Conservation (phyloP, 163 green algal genomes). For the Coccomyxa subellipsoidea region DNA sequence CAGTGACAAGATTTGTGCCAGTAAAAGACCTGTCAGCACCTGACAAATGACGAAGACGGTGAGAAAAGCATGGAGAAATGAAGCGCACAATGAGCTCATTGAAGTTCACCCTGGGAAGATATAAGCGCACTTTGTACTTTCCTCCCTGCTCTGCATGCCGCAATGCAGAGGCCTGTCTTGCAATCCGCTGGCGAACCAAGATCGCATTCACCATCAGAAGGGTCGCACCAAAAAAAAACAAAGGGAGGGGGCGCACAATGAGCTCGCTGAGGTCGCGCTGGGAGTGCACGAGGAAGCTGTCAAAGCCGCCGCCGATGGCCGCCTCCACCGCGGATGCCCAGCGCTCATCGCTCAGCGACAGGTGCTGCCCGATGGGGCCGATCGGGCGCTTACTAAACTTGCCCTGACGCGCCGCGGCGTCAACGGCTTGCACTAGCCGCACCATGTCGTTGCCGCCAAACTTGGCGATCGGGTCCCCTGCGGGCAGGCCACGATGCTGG, state of each 20-base stretch:
- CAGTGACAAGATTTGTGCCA: too few relatives aligned
- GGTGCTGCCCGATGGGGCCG: slow-evolving; percentile 30
- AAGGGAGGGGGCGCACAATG: background rate
- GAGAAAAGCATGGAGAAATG: too few relatives aligned
- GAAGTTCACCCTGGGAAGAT: too few relatives aligned
- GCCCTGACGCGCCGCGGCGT: background rate
- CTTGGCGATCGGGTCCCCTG: slow-evolving; percentile 18
- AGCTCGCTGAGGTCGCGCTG: slow-evolving; percentile 5
- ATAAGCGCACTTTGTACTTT: too few relatives aligned
- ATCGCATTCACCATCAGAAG: too few relatives aligned
- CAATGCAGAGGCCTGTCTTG: too few relatives aligned
- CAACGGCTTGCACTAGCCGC: background rate
- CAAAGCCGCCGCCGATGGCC: slow-evolving; percentile 17
- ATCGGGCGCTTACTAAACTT: slow-evolving; percentile 26
- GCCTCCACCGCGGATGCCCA: slow-evolving; percentile 38
- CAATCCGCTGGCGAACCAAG: too few relatives aligned
- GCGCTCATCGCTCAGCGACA: slow-evolving; percentile 30
- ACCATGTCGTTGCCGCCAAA: slow-evolving; percentile 11
- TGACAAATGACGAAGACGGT: too few relatives aligned
- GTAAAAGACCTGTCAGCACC: too few relatives aligned
- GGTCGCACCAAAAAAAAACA: too few relatives aligned
- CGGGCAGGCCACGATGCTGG: background rate
- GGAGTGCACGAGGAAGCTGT: slow-evolving; percentile 22
- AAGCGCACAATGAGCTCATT: too few relatives aligned
- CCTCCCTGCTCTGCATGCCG: too few relatives aligned